Evolutionary conservation across 345 rosid genomes (phyloP).

Genomic region (Camelina sativa): DNA sequence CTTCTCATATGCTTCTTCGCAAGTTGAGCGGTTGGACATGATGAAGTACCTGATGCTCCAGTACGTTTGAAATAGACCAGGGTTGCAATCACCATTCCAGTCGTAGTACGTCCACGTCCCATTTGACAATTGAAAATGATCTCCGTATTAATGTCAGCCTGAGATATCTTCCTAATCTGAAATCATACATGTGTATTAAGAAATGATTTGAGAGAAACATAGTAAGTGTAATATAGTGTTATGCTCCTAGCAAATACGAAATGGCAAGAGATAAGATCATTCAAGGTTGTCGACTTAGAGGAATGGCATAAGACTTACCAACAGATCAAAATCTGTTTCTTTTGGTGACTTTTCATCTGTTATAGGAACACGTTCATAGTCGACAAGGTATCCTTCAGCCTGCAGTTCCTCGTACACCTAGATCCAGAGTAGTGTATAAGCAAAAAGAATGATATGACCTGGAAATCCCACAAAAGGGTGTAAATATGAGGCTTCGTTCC

Average conservation of each 20-base stretch:
- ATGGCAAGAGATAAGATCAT: constrained; percentile 21
- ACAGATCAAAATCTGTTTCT: constrained; percentile 84
- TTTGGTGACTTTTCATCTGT: constrained; percentile 97
- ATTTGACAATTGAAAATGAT: constrained; percentile 96
- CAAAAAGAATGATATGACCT: constrained; percentile 15
- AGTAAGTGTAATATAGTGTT: background rate
- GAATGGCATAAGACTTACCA: constrained; percentile 59
- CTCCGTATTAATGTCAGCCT: constrained; percentile 69
- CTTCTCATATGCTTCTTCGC: constrained; percentile 19
- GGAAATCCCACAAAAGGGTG: constrained; percentile 31
- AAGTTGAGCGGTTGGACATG: constrained; percentile 34
- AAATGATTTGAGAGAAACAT: background rate
- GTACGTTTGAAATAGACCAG: constrained; percentile 86
- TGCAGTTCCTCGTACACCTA: constrained; percentile 92
- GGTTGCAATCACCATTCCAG: constrained; percentile 99
- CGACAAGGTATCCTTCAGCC: constrained; percentile 79
- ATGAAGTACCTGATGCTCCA: constrained; percentile 78
- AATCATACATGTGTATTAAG: constrained; percentile 21
- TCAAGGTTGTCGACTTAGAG: constrained; percentile 15
- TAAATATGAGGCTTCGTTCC: constrained; percentile 16
- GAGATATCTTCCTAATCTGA: constrained; percentile 89
- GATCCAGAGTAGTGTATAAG: constrained; percentile 21
- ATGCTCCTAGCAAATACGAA: constrained; percentile 24
- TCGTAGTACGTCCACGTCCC: constrained; percentile 99
- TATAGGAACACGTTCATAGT: constrained; percentile 94